A percentile compares a stretch with the other conserved stretches of the same genome.
Evolutionary conservation across 352 stramenopile genomes (phyloP).

Genomic region (Globisporangium irregulare): DNA sequence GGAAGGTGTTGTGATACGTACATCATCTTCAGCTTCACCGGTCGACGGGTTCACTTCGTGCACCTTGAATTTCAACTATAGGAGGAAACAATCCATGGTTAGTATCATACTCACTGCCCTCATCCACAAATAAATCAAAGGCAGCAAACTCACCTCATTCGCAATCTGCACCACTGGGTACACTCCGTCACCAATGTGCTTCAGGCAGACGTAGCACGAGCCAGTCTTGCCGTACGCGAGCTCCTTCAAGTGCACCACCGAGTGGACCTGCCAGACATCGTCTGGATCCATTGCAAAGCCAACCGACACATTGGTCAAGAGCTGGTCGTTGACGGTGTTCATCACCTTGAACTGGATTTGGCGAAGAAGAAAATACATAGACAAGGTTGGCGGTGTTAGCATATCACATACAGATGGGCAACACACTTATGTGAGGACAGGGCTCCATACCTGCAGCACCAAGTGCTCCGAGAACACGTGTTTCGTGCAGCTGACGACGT

Average conservation of each 20-base stretch:
- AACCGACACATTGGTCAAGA: constrained; percentile 93
- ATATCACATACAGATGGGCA: background rate
- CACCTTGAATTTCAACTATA: constrained; percentile 92
- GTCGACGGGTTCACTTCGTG: constrained; percentile 95
- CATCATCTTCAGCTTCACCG: constrained; percentile 85
- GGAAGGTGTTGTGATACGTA: constrained; percentile 14
- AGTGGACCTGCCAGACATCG: constrained; percentile 91
- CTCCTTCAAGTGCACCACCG: constrained; percentile 82
- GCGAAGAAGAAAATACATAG: background rate
- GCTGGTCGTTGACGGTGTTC: constrained; percentile 99
- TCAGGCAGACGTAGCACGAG: constrained; percentile 93
- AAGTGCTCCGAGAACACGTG: constrained; percentile 97
- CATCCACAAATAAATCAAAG: background rate
- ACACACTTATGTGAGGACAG: background rate
- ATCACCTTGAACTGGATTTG: constrained; percentile 94
- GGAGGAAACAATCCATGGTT: background rate
- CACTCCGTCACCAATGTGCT: constrained; percentile 68
- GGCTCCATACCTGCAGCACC: constrained; percentile 76
- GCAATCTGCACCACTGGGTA: constrained; percentile 89
- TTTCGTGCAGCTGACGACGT: constrained; percentile 96
- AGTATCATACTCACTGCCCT: background rate
- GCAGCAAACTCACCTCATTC: constrained; percentile 73
- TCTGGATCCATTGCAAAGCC: constrained; percentile 89
- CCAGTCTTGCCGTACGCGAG: constrained; percentile 94
- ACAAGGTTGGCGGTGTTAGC: background rate